Base-by-base conservation (phyloP, 768 basidiomycete genomes). In the Phylloporus arenicola region DNA sequence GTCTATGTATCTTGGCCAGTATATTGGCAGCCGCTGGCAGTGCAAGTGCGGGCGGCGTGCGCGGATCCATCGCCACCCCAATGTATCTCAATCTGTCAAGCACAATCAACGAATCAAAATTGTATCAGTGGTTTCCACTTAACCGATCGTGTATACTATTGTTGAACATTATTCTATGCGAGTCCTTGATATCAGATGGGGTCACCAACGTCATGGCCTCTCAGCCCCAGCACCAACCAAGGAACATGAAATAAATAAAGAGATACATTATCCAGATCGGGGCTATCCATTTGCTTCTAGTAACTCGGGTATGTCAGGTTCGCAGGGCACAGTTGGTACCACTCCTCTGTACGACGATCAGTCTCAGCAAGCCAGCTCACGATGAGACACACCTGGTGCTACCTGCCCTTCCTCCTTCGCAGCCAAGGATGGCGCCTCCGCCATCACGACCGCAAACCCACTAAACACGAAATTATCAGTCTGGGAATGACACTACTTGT, bases 371-470 rank as follows among this genome's bases (percentile, higher is more conserved):
- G 4, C 11, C 20, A 13, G 17, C 5, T 14, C 6, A 2, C 3
- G 4, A 20, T 6, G 2, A 4, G 12, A 54, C 57, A 19, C 50
- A 63, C 65, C 27, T 52, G 68, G 65, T 34, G 62, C 19, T 0
- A 52, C 51, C n/a, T 49, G 20, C 0, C 29, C 43, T 20, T 63
- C 17, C 25, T 66, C 30, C 16, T 19, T 0, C 2, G 56, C 54
- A 1, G 59, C 43, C 25, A 37, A 16, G 3, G 4, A 2, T 8
- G 58, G 55, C 3, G 59, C 51, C 41, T 65, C 63, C 13, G 64
- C 65, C 65, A 66, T 59, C 29, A 68, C 59, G 6, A 57, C 65
- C 17, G 65, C 65, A 30, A 65, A 57, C 7, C 65, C 65, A 13
- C 63, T 66, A 27, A 13, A 47, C 6, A 39, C 4, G 10, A 46